A percentile compares a stretch with the other conserved stretches of the same genome.
phyloP scores from a whole-genome alignment of 805 yeast species.

The Candida sanyiensis region DNA sequence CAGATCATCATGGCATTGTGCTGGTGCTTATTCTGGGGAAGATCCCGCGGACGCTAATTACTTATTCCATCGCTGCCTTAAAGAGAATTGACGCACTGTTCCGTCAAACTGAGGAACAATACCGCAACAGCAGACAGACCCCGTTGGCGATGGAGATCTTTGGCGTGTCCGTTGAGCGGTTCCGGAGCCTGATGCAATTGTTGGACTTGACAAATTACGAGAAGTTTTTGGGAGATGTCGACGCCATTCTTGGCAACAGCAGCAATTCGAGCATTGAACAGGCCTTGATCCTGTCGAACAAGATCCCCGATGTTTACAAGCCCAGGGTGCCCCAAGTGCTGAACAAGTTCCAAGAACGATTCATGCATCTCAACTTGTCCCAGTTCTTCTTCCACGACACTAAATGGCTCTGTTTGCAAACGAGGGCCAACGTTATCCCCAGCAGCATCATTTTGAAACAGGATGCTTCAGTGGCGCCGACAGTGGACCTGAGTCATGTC shows the following conservation, averaged over 20 bases:
- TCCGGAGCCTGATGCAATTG: conserved; percentile 29
- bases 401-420: conserved; percentile 50
- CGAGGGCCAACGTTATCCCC: conserved; percentile 25
- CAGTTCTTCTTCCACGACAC: conserved; percentile 59
- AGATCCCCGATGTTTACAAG: conserved; percentile 24
- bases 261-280: conserved; percentile 19
- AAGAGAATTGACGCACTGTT: conserved; percentile 41
- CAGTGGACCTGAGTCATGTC: conserved; percentile 27
- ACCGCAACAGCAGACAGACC: conserved; percentile 8
- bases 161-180: conserved; percentile 42
- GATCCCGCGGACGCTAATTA: conserved; percentile 61
- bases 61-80: conserved; percentile 62
- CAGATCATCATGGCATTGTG: conserved; percentile 34
- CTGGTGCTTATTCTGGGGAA: conserved; percentile 59
- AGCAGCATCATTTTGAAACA: conserved; percentile 31
- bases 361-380: conserved; percentile 24
- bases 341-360: conserved; percentile 29
- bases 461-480: conserved; percentile 29
- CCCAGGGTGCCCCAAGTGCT: conserved; percentile 27
- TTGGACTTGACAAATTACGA: conserved; percentile 49
- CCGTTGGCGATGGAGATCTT: conserved; percentile 50
- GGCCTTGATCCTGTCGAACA: conserved; percentile 22
- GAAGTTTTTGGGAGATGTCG: conserved; percentile 55
- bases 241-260: conserved; percentile 15
- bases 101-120: conserved; percentile 19